Base-by-base conservation (phyloP, 75 land plant species). In the Sequoia sempervirens region DNA sequence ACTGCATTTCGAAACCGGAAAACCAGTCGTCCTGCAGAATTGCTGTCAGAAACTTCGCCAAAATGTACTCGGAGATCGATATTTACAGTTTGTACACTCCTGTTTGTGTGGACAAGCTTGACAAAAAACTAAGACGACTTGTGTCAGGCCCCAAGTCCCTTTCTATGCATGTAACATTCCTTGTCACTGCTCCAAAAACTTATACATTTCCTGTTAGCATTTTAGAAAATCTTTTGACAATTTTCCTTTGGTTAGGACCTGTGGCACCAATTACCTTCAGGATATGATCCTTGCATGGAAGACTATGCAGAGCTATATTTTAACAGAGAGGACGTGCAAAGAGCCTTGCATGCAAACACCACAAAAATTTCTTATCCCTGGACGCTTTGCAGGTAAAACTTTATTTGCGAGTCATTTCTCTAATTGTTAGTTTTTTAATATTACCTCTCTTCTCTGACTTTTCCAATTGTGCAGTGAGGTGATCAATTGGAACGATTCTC, bases 311-410 rank as follows among this genome's bases (percentile, higher is more conserved):
- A 87, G 74, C 73, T 38, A 17, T 95, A 91, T 79, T 91, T 93
- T 86, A 95, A 94, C 84, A 84, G 94, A 58, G 86, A 73, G 12
- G 97, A 94, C 72, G 97, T 95, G 74, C 97, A 95, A 74, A 86
- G 75, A 83, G 97, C 97, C n/a, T 84, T 95, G 76, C 96, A 95
- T 86, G 94, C 97, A 78, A 95, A 95, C 72, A 75, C 82, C 28
- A 91, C 97, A 20, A 86, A 73, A 5, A 79, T 94, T 45, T 80
- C 91, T 38, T 91, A 91, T 69, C 88, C 89, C 28, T 95, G 92
- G 84, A 84, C 89, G 20, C 82, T 88, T 4, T 95, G 97, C 97
- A 94, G 93, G 97, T 95, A 83, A 50, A 3, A 45, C 30, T 1
- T 40, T 28, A 28, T 61, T n/a, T 43, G 36, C 64, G 47, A 84